Conservation (phyloP, 2,329 filamentous ascomycete species). For the Trichoderma gracile region DNA sequence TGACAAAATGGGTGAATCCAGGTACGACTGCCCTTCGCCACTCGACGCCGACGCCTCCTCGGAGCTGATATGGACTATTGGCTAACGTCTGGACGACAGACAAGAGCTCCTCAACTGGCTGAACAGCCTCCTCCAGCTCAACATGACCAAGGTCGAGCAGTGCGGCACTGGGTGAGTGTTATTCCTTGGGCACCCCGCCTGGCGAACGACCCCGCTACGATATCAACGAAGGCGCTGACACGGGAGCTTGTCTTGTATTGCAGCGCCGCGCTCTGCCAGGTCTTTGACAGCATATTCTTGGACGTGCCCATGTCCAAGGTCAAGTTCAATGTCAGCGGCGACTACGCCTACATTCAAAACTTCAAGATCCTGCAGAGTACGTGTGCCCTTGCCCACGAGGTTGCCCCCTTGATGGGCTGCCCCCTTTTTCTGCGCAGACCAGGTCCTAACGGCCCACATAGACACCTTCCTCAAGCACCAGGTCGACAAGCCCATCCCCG, state of each 20-base stretch:
- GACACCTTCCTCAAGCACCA: constrained; percentile 83
- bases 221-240: constrained; percentile 25
- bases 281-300: constrained; percentile 97
- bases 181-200: constrained; percentile 38
- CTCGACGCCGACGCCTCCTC: constrained; percentile 10
- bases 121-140: constrained; percentile 96
- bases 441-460: constrained; percentile 39
- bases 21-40: constrained; percentile 37
- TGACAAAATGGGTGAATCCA: constrained; percentile 51
- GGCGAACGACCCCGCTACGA: constrained; percentile 24
- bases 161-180: constrained; percentile 86
- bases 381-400: constrained; percentile 36
- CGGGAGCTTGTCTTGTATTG: constrained; percentile 25
- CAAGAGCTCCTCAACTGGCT: constrained; percentile 96
- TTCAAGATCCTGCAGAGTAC: constrained; percentile 96
- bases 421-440: neutral
- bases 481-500: constrained; percentile 86
- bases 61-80: neutral
- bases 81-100: constrained; percentile 51
- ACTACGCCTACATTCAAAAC: constrained; percentile 97
- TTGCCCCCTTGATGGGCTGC: neutral
- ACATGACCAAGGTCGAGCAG: constrained; percentile 98
- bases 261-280: constrained; percentile 92
- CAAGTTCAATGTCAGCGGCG: constrained; percentile 96
- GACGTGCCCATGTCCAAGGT: constrained; percentile 94